Evolutionary conservation across 2,329 filamentous ascomycete genomes (phyloP), one percentile per base, ranked within the genome.

Genomic region (Alternaria brassicicola): DNA sequence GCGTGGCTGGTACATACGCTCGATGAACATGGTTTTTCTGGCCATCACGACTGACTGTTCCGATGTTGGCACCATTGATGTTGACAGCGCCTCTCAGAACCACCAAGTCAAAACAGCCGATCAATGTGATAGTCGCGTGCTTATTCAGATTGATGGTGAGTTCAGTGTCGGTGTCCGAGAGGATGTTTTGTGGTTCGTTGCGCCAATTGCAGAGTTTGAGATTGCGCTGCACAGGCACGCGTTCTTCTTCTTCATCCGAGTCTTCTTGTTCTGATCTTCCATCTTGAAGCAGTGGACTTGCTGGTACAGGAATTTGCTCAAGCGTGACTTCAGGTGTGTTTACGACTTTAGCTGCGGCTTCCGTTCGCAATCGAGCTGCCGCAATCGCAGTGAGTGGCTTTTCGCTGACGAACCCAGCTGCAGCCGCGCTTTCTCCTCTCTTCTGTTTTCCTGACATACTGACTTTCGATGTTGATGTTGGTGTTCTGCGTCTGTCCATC

Each of bases 31-130:
- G 50, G 7, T 57, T 55, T 23, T 62, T 62, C 42, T 68, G 61
- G 13, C 64, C 64, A 33, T 60, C 52, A 36, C 52, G 63, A 45
- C 63, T 64, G 0, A 82, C 80, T 1, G 83, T 72, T 10, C 79
- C 78, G 3, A 94, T 72, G 6, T 82, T 84, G 6, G 89, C 87
- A 15, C 91, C 90, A 13, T 86, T 84, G 25, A 94, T 74, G 1
- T 85, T 87, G 23, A 90, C 79, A 41, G 87, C 81, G 2, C 91
- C 91, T 51, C 81, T 81, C 8, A 80, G 68, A 0, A 94, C 82
- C 12, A 80, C 80, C 28, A 94, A 72, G 15, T 87, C 86, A 73
- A 88, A 95, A 67, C 85, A 88, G 1, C 91, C 91, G 10, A 92
- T 60, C 17, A 78, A 69, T 2, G 76, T 70, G 31, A 78, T 71